Percentiles rank a stretch among this genome's conserved stretches.
phyloP scores from a whole-genome alignment of 2,329 filamentous ascomycete genomes.

The Colletotrichum tofieldiae region DNA sequence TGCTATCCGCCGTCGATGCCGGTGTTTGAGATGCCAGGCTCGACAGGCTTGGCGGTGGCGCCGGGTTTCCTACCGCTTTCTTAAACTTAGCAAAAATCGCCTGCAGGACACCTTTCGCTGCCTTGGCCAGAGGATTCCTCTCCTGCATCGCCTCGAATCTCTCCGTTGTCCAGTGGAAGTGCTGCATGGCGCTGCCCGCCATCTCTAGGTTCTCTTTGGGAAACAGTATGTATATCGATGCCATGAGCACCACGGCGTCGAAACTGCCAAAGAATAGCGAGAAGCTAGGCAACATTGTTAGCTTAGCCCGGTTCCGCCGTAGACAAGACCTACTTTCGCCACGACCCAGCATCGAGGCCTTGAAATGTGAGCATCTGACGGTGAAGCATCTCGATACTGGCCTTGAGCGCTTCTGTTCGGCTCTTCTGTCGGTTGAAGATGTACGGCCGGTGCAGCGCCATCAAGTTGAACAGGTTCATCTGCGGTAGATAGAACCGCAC shows the following conservation, averaged over 20 bases:
- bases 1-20: constrained; percentile 42
- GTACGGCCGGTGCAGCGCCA: constrained; percentile 75
- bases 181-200: constrained; percentile 64
- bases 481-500: constrained; percentile 65
- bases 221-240: constrained; percentile 74
- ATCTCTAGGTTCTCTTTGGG: constrained; percentile 69
- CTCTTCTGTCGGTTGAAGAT: constrained; percentile 71
- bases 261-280: constrained; percentile 75
- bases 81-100: constrained; percentile 70
- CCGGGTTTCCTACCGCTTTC: constrained; percentile 60
- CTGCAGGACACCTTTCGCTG: constrained; percentile 69
- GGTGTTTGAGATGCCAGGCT: constrained; percentile 38
- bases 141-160: constrained; percentile 71
- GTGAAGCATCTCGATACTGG: constrained; percentile 69
- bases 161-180: constrained; percentile 73
- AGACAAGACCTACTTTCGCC: constrained; percentile 54
- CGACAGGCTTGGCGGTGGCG: constrained; percentile 41
- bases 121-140: constrained; percentile 68
- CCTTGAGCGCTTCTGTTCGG: constrained; percentile 69
- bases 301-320: background rate
- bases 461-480: constrained; percentile 65
- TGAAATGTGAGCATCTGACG: constrained; percentile 67
- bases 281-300: constrained; percentile 54
- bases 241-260: constrained; percentile 74
- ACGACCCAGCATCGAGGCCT: constrained; percentile 65